Percentiles rank a stretch among this genome's conserved stretches.
These are phyloP conservation scores for Pisolithus tinctorius DNA, from an alignment of 768 basidiomycete genomes.

Conservation along the genomic window DNA sequence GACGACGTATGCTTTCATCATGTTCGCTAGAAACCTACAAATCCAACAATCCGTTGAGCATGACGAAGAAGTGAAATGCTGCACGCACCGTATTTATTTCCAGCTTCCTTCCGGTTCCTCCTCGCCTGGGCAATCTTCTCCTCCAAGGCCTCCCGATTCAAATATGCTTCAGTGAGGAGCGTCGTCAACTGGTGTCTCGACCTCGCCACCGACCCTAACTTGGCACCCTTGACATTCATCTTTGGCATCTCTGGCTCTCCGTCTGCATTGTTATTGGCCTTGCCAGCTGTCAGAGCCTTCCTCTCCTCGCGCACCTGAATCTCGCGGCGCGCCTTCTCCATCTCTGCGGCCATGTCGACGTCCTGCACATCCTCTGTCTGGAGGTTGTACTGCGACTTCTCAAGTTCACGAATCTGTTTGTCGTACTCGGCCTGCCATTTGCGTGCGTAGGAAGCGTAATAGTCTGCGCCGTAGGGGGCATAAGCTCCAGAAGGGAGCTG, in stretches of 20 bases:
- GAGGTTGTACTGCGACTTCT: conserved; percentile 59
- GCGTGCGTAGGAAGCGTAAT: conserved; percentile 60
- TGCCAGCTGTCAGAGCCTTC: conserved; percentile 67
- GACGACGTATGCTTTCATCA: too few species aligned
- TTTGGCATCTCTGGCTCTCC: conserved; percentile 53
- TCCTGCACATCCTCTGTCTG: conserved; percentile 40
- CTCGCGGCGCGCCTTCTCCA: conserved; percentile 71
- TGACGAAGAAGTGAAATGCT: neutral
- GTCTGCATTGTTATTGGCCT: conserved; percentile 31
- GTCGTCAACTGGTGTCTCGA: conserved; percentile 77
- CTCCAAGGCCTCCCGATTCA: conserved; percentile 77
- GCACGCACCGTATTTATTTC: conserved; percentile 82
- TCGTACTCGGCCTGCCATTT: conserved; percentile 74
- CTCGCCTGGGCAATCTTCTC: conserved; percentile 79
- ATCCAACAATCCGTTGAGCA: neutral
- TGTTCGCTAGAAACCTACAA: conserved; percentile 18
- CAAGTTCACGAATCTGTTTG: conserved; percentile 62
- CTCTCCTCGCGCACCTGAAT: conserved; percentile 69
- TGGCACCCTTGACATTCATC: conserved; percentile 82
- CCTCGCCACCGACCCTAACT: conserved; percentile 60
- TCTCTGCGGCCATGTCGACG: conserved; percentile 64
- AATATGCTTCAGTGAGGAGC: conserved; percentile 73
- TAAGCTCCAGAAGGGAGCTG: conserved; percentile 75
- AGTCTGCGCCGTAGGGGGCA: conserved; percentile 64
- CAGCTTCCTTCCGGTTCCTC: conserved; percentile 82